Percentiles rank a stretch among this genome's conserved stretches.
phyloP scores from a whole-genome alignment of 2,329 filamentous ascomycete species.

The Penicillium decumbens region DNA sequence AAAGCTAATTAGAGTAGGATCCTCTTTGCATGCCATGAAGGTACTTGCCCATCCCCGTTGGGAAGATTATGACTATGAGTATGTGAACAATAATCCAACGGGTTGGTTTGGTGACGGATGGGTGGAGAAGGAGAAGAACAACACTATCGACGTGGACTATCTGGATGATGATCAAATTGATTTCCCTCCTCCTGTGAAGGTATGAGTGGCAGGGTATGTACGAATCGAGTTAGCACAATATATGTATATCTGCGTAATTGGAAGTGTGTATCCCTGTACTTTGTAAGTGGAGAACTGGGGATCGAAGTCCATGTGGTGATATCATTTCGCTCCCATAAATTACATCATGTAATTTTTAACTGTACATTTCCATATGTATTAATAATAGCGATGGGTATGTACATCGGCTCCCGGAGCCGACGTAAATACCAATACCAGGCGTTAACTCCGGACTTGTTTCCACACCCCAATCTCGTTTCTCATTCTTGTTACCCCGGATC shows the following conservation, averaged over 20 bases:
- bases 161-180: conserved; percentile 36
- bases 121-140: conserved; percentile 32
- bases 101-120: conserved; percentile 36
- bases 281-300: neutral
- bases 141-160: conserved; percentile 33
- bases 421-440: conserved; percentile 10
- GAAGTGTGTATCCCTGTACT: neutral
- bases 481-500: conserved; percentile 21
- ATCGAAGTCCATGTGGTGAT: neutral
- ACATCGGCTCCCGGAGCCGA: neutral
- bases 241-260: neutral
- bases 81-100: conserved; percentile 30
- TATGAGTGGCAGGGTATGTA: neutral
- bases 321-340: neutral
- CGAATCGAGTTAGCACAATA: neutral
- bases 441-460: no score
- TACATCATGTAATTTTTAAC: neutral
- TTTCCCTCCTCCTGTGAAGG: conserved; percentile 21
- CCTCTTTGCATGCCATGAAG: conserved; percentile 37
- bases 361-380: neutral
- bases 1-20: conserved; percentile 21
- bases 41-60: conserved; percentile 33
- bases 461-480: conserved; percentile 1
- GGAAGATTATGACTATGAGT: conserved; percentile 40
- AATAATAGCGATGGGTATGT: neutral